phyloP scores from a whole-genome alignment of 2,329 filamentous ascomycete species.

The Pseudogymnoascus sp. region DNA sequence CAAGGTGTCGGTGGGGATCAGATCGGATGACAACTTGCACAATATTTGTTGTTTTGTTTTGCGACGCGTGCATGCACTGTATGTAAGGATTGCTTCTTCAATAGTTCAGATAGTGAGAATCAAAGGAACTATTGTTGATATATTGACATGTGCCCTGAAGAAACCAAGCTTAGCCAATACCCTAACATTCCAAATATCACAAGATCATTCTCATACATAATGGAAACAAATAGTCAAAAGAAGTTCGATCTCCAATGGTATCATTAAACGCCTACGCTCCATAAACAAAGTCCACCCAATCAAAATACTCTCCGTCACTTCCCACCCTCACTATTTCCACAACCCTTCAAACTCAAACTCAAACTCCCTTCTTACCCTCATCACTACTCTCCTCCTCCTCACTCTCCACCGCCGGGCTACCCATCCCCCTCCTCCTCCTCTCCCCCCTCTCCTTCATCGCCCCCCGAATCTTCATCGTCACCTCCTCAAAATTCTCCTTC shows the following conservation, averaged over 20 bases:
- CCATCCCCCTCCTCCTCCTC: constrained; percentile 38
- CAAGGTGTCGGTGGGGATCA: neutral
- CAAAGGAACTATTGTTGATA: neutral
- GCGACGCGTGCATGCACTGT: neutral
- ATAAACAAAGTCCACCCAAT: neutral
- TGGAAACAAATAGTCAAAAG: neutral
- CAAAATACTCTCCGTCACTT: neutral
- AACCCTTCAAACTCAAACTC: neutral
- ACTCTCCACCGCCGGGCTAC: constrained; percentile 30
- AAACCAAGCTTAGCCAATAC: too few relatives aligned
- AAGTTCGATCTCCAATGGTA: neutral
- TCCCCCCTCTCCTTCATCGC: constrained; percentile 75
- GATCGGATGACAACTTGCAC: neutral
- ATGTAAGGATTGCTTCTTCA: neutral
- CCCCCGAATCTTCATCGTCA: constrained; percentile 72
- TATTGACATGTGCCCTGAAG: neutral
- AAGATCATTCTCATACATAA: neutral
- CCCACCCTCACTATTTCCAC: neutral
- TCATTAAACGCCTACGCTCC: neutral
- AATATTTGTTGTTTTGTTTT: neutral
- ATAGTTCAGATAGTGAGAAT: neutral
- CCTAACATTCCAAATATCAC: neutral
- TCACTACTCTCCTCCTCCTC: constrained; percentile 37
- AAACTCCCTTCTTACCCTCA: constrained; percentile 9
- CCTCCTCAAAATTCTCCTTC: constrained; percentile 69